Base-by-base conservation (phyloP, 768 basidiomycete species). In the Suillus tomentosus region DNA sequence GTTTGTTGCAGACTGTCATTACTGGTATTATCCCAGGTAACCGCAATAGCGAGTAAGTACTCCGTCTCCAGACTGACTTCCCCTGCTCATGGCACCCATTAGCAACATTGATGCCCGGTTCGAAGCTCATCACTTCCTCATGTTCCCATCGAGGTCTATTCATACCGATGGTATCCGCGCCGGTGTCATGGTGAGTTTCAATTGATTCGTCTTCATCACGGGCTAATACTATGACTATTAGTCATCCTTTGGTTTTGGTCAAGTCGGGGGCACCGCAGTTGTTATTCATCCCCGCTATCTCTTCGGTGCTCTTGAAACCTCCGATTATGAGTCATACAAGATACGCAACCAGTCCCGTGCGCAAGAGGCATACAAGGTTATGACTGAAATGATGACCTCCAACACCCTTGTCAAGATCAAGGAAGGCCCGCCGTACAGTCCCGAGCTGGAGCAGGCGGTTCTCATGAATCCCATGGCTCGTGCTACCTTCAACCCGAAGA, bases 131-230 rank as follows among this genome's bases (percentile, higher is more conserved):
- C 88, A 87, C 64, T 87, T 90, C 80, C 85, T 99, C 63, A 87
- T 99, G 87, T 99, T 97, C 91, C 97, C 96, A 8, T 99, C 97
- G 27, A 95, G 91, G 80, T 86, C 96, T 5, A 94, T 99, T 69
- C 87, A 95, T 73, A 98, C 96, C 5, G 96, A 98, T 70, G 92
- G 94, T 66, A 88, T 98, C 69, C 87, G 87, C 27, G 92, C 91
- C 50, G 94, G 92, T 72, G 82, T 91, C 62, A 92, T 95, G 94
- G 91, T 91, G 70, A 22, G 85, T 76, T 27, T 34, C 3, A 22
- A 42, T 36, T 47, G n/a, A 61, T 53, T 13, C 3, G 13, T 60
- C 7, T 11, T 39, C 15, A 34, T 31, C 53, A 56, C 11, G 17
- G 17, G 13, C 50, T 13, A 15, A 36, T 13, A 56, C 10, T 19